A percentile compares a stretch with the other conserved stretches of the same genome.
phyloP scores from a whole-genome alignment of 495 filamentous ascomycete genomes.

The Cladorrhinum samala region DNA sequence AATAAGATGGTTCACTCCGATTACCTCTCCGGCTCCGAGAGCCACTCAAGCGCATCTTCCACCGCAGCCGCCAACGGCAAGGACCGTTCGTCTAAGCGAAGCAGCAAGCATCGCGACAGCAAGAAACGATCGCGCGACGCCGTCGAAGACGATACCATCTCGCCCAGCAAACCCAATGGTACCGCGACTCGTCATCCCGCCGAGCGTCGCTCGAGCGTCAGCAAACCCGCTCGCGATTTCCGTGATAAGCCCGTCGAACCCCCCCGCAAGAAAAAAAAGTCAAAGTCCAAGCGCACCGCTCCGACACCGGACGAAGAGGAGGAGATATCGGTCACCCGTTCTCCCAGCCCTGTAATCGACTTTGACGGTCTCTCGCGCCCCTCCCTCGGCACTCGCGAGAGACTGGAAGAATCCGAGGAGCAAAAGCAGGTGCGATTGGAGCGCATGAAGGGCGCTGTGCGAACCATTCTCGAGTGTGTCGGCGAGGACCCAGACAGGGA shows the following conservation, averaged over 20 bases:
- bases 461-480: conserved; percentile 89
- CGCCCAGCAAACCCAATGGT: conserved; percentile 17
- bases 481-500: conserved; percentile 93
- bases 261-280: conserved; percentile 36
- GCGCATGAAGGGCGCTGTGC: conserved; percentile 77
- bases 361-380: conserved; percentile 71
- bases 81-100: conserved; percentile 7
- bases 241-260: conserved; percentile 55
- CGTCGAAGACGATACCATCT: conserved; percentile 10
- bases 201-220: conserved; percentile 47
- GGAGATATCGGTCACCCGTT: conserved; percentile 27
- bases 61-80: conserved; percentile 13
- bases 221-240: conserved; percentile 66
- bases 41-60: too few relatives aligned
- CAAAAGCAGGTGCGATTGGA: conserved; percentile 63
- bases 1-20: conserved; percentile 17
- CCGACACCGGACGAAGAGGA: conserved; percentile 11
- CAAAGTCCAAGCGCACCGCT: conserved; percentile 22
- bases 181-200: conserved; percentile 8
- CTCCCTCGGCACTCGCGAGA: conserved; percentile 68
- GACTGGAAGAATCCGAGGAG: conserved; percentile 71
- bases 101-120: conserved; percentile 10
- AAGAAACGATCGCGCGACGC: conserved; percentile 16
- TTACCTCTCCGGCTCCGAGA: conserved; percentile 15
- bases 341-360: conserved; percentile 61